Evolutionary conservation across 306 rosid species (phyloP).

Genomic region (Vicia villosa): DNA sequence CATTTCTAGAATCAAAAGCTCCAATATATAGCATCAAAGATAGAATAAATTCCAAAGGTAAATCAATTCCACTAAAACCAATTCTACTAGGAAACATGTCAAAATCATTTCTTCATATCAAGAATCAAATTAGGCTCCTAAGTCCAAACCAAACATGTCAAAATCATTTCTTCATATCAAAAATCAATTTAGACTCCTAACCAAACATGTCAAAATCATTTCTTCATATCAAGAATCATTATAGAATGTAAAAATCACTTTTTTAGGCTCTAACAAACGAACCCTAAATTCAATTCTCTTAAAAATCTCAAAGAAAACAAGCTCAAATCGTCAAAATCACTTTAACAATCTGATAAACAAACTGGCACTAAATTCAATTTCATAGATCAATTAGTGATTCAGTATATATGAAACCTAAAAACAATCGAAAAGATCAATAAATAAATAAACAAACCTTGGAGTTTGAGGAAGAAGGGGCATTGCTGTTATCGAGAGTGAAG

Average conservation of each 20-base stretch:
- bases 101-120: no score
- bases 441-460: conserved; percentile 47
- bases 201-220: no score
- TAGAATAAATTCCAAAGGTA: no score
- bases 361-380: background rate
- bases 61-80: no score
- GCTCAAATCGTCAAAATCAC: background rate
- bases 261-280: background rate
- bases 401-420: background rate
- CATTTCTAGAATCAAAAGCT: no score
- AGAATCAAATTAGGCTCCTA: no score
- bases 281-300: background rate
- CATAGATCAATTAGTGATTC: background rate
- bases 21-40: no score
- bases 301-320: background rate
- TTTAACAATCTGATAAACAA: background rate
- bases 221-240: no score
- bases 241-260: background rate
- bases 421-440: background rate
- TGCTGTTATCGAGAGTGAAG: conserved; percentile 68
- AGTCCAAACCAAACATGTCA: no score
- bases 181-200: no score
- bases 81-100: no score
- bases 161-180: no score
- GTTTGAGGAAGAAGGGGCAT: conserved; percentile 22